These are phyloP conservation scores for Stramenopiles sp. DNA, from an alignment of 352 stramenopile species.

Conservation along the genomic window DNA sequence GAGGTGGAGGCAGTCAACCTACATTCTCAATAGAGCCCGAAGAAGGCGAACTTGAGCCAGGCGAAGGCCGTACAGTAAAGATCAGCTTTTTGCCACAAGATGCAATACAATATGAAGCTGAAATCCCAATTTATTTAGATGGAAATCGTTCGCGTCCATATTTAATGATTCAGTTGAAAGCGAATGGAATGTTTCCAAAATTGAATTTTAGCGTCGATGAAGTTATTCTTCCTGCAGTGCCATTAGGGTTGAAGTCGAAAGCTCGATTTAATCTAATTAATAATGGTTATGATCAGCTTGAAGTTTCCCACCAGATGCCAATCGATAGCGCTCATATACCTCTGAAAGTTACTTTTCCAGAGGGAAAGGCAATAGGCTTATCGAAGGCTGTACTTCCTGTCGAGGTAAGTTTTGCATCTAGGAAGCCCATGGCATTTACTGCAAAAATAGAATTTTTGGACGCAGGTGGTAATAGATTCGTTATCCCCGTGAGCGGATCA, in stretches of 20 bases:
- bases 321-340: constrained; percentile 48
- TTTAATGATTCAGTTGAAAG: constrained; percentile 47
- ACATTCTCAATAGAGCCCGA: constrained; percentile 59
- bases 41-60: constrained; percentile 44
- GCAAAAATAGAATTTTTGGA: constrained; percentile 75
- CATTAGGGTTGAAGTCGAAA: constrained; percentile 44
- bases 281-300: constrained; percentile 63
- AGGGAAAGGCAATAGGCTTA: constrained; percentile 58
- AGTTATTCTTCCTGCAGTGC: constrained; percentile 62
- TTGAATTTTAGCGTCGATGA: constrained; percentile 63
- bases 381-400: constrained; percentile 49
- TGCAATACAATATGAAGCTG: constrained; percentile 44
- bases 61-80: constrained; percentile 46
- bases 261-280: constrained; percentile 52
- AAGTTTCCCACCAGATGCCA: constrained; percentile 52
- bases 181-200: constrained; percentile 63
- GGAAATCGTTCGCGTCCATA: constrained; percentile 39
- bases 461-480: constrained; percentile 55
- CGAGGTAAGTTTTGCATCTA: constrained; percentile 51
- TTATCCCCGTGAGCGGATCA: constrained; percentile 51
- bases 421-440: constrained; percentile 65
- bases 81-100: constrained; percentile 60
- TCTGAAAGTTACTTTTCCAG: constrained; percentile 58
- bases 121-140: constrained; percentile 40
- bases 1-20: constrained; percentile 27